Conservation (phyloP, 305 asterid species). For the Solanum chacoense region DNA sequence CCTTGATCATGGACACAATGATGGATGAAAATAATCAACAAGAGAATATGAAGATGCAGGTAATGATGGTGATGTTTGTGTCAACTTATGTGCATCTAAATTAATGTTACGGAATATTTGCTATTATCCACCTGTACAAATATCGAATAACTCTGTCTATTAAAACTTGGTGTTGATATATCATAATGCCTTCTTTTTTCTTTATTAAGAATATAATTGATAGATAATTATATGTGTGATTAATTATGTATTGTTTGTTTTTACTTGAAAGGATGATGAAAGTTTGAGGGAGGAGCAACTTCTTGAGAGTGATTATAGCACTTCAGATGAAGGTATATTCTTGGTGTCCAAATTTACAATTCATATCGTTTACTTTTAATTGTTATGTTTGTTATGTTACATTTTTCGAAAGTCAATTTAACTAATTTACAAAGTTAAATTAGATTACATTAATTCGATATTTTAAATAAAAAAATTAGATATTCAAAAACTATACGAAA, state of each 20-base stretch:
- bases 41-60: not conserved
- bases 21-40: not conserved
- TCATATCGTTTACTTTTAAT: not conserved
- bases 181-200: not conserved
- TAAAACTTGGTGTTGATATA: not conserved
- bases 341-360: not conserved
- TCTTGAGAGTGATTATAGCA: not conserved
- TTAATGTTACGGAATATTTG: not conserved
- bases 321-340: not conserved
- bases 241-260: not conserved
- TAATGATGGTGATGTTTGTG: not conserved
- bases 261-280: constrained; percentile 1
- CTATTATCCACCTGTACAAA: not conserved
- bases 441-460: no score
- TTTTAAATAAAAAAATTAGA: no score
- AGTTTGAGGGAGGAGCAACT: not conserved
- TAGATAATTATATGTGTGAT: not conserved
- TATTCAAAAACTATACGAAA: no score
- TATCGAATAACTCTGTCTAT: not conserved
- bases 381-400: no score
- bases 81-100: not conserved
- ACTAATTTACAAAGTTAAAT: no score
- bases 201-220: no score
- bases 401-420: no score
- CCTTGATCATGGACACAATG: not conserved